A percentile compares a stretch with the other conserved stretches of the same genome.
phyloP scores from a whole-genome alignment of 2,329 filamentous ascomycete species.

The Metarhizium album region DNA sequence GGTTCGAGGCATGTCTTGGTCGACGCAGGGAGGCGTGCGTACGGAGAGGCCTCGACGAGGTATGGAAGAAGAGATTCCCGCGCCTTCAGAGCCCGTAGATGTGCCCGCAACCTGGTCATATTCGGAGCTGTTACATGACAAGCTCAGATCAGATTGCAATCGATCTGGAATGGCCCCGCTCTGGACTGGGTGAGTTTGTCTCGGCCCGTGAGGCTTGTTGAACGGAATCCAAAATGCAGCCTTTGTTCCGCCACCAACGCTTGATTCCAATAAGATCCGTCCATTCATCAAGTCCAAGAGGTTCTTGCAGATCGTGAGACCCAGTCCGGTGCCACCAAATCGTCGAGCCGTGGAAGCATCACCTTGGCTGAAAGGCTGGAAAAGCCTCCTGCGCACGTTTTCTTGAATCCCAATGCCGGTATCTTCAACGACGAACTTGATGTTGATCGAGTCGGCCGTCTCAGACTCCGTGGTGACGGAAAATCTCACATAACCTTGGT shows the following conservation, averaged over 20 bases:
- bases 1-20: constrained; percentile 38
- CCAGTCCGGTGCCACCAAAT: constrained; percentile 71
- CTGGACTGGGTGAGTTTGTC: constrained; percentile 42
- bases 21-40: constrained; percentile 26
- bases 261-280: constrained; percentile 59
- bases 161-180: constrained; percentile 57
- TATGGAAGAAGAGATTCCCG: constrained; percentile 11
- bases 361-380: constrained; percentile 73
- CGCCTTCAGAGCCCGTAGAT: constrained; percentile 20
- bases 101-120: constrained; percentile 38
- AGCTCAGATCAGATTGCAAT: constrained; percentile 50
- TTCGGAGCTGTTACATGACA: constrained; percentile 59
- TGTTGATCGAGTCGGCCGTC: constrained; percentile 50
- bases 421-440: constrained; percentile 65
- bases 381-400: constrained; percentile 60
- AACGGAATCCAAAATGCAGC: constrained; percentile 70
- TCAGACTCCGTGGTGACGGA: constrained; percentile 54
- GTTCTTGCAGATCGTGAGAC: constrained; percentile 73
- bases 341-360: constrained; percentile 68
- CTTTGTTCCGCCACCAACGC: constrained; percentile 57
- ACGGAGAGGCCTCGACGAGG: constrained; percentile 23
- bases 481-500: constrained; percentile 56
- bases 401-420: constrained; percentile 76
- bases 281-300: constrained; percentile 71
- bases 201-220: constrained; percentile 49